Conservation (phyloP, 331 rosid species). For the Arachis monticola region DNA sequence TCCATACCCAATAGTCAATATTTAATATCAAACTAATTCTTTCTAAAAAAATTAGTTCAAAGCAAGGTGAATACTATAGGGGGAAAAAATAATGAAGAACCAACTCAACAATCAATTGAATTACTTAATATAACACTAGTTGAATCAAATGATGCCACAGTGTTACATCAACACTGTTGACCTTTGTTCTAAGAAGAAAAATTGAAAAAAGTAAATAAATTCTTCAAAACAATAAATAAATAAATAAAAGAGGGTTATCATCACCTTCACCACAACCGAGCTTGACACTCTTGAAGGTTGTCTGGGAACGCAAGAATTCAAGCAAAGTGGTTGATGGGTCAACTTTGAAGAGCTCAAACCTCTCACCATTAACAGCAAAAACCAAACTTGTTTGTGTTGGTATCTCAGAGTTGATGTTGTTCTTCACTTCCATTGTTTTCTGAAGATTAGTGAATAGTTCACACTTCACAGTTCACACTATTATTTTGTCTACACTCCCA, state of each 20-base stretch:
- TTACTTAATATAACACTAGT: neutral
- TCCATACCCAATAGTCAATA: neutral
- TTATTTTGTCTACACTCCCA: too few relatives aligned
- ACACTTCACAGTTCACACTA: too few relatives aligned
- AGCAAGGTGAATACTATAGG: neutral
- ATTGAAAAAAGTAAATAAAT: neutral
- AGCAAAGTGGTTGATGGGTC: constrained; percentile 83
- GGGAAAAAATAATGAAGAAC: neutral
- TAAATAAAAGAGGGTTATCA: neutral
- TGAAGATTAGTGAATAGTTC: neutral
- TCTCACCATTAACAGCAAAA: constrained; percentile 74
- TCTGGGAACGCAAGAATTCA: constrained; percentile 67
- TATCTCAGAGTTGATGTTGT: neutral
- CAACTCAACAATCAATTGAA: neutral
- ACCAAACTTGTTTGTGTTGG: constrained; percentile 37
- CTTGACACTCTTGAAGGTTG: constrained; percentile 85
- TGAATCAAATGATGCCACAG: too few relatives aligned
- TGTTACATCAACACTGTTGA: too few relatives aligned
- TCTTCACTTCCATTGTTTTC: constrained; percentile 44
- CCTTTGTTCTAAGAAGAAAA: too few relatives aligned
- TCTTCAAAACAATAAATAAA: neutral
- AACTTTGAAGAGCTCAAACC: constrained; percentile 57
- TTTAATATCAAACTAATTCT: neutral
- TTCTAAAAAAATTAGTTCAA: constrained; percentile 1
- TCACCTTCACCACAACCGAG: constrained; percentile 91